Conservation (phyloP, 345 rosid species). For the Pelargonium nanum region DNA sequence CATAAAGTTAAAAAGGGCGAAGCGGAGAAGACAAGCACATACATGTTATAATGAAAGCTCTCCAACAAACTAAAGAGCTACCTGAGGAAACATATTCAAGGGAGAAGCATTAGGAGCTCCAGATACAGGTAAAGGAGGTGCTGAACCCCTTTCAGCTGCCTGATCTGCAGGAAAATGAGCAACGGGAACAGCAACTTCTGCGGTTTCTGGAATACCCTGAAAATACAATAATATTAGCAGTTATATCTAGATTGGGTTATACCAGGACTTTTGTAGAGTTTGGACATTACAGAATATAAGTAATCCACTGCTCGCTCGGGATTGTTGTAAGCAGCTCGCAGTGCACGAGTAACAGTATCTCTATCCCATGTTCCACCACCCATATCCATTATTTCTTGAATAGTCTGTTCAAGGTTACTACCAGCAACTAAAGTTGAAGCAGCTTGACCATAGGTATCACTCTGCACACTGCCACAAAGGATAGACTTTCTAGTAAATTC, state of each 20-base stretch:
- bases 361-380: constrained; percentile 97
- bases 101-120: constrained; percentile 93
- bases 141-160: constrained; percentile 43
- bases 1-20: constrained; percentile 8
- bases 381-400: constrained; percentile 84
- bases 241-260: not conserved
- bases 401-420: constrained; percentile 56
- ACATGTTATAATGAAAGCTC: not conserved
- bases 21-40: not conserved
- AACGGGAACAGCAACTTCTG: constrained; percentile 66
- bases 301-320: constrained; percentile 99
- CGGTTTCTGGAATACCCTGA: constrained; percentile 89
- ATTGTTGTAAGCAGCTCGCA: constrained; percentile 94
- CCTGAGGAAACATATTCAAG: constrained; percentile 95
- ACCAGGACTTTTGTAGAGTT: not conserved
- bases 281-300: constrained; percentile 59
- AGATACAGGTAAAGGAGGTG: constrained; percentile 40
- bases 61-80: constrained; percentile 15
- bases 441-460: constrained; percentile 66
- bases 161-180: constrained; percentile 36
- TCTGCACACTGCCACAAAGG: constrained; percentile 41
- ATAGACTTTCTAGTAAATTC: too few relatives aligned
- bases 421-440: constrained; percentile 84
- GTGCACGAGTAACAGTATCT: constrained; percentile 87
- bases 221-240: constrained; percentile 17